A percentile compares a stretch with the other conserved stretches of the same genome.
These are phyloP conservation scores for Pichia sp. DNA, from an alignment of 1,139 yeast genomes.

Conservation along the genomic window DNA sequence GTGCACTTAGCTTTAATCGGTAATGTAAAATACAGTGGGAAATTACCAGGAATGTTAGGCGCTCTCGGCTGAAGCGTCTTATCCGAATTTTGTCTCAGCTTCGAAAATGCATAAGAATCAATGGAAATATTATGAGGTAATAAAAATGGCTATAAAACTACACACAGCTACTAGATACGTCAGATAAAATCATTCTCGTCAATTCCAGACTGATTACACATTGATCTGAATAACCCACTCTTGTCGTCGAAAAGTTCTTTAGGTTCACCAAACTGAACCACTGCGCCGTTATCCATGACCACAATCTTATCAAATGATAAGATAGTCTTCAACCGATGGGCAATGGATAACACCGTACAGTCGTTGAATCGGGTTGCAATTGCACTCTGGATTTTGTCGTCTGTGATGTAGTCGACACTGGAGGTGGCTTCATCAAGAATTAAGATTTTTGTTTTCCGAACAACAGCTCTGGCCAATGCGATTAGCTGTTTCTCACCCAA, in stretches of 20 bases:
- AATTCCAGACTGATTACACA: conserved; percentile 39
- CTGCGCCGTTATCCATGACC: not conserved
- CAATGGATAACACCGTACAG: conserved; percentile 52
- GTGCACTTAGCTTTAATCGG: no score
- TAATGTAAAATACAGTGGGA: no score
- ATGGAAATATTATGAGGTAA: not conserved
- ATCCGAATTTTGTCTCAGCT: no score
- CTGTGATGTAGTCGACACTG: conserved; percentile 54
- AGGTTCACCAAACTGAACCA: conserved; percentile 1
- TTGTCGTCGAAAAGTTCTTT: conserved; percentile 37
- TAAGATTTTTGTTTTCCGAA: conserved; percentile 43
- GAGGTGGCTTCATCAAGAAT: conserved; percentile 56
- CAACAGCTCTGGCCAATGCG: conserved; percentile 51
- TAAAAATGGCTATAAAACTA: no score
- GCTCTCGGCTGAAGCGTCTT: no score
- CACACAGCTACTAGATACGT: not conserved
- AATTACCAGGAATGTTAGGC: no score
- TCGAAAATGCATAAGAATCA: not conserved
- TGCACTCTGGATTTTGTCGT: conserved; percentile 46
- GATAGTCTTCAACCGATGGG: conserved; percentile 45
- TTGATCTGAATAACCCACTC: conserved; percentile 33
- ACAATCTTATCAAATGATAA: not conserved
- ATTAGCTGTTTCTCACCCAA: conserved; percentile 53
- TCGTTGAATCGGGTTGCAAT: conserved; percentile 42
- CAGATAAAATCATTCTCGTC: conserved; percentile 14